These are phyloP conservation scores for Tephrocybe sp. DNA, from an alignment of 768 basidiomycete genomes.

Conservation along the genomic window DNA sequence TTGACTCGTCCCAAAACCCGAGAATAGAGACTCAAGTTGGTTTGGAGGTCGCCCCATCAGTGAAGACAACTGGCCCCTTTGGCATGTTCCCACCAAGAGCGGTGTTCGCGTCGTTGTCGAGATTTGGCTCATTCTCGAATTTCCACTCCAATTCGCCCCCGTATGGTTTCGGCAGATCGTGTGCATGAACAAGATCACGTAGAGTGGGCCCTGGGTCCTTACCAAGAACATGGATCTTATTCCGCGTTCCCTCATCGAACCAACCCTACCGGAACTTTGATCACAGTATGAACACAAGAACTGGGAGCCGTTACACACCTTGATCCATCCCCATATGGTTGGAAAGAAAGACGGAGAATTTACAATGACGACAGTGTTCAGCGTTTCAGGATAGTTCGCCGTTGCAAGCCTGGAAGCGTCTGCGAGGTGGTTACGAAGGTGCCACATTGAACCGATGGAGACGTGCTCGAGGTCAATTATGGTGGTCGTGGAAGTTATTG, in stretches of 20 bases:
- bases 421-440: constrained; percentile 67
- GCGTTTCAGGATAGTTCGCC: constrained; percentile 81
- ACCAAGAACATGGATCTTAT: constrained; percentile 76
- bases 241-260: constrained; percentile 79
- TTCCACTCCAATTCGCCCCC: constrained; percentile 76
- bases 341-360: constrained; percentile 85
- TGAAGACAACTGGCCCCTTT: constrained; percentile 51
- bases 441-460: constrained; percentile 67
- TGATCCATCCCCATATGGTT: constrained; percentile 84
- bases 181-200: constrained; percentile 41
- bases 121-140: constrained; percentile 63
- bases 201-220: constrained; percentile 56
- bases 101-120: constrained; percentile 55
- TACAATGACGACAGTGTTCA: constrained; percentile 65
- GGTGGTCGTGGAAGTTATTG: constrained; percentile 59
- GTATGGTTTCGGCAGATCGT: constrained; percentile 64
- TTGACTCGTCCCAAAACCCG: too few species aligned
- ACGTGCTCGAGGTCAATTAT: constrained; percentile 75
- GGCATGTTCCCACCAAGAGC: constrained; percentile 51
- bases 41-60: constrained; percentile 40
- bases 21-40: too few species aligned
- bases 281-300: too few species aligned
- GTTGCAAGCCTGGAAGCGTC: constrained; percentile 75
- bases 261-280: constrained; percentile 46
- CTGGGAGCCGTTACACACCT: constrained; percentile 37